Conservation (phyloP, 2,329 filamentous ascomycete genomes). For the Fusarium burgessii region DNA sequence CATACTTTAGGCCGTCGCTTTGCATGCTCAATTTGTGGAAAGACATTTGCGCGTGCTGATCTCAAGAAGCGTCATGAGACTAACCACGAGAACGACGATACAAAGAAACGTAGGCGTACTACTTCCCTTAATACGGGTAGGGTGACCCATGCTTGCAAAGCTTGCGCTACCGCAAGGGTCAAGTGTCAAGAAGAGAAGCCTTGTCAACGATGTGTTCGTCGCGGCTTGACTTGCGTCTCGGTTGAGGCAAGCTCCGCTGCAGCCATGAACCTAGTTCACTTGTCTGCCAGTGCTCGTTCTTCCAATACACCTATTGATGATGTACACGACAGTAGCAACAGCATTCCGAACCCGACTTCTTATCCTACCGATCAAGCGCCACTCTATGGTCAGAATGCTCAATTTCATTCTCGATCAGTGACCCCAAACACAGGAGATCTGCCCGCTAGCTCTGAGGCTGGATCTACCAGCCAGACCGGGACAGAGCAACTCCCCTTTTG, state of each 20-base stretch:
- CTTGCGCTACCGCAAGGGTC: slow-evolving; percentile 64
- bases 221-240: slow-evolving; percentile 59
- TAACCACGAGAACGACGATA: slow-evolving; percentile 63
- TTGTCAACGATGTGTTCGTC: slow-evolving; percentile 62
- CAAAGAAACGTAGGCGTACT: slow-evolving; percentile 61
- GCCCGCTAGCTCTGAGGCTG: slow-evolving; percentile 31
- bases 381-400: slow-evolving; percentile 26
- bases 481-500: slow-evolving; percentile 58
- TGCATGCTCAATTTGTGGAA: slow-evolving; percentile 63
- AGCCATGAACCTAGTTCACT: slow-evolving; percentile 58
- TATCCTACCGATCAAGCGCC: slow-evolving; percentile 28
- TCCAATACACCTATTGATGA: slow-evolving; percentile 37
- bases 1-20: slow-evolving; percentile 65
- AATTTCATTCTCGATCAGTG: slow-evolving; percentile 30
- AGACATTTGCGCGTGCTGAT: slow-evolving; percentile 66
- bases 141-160: slow-evolving; percentile 65
- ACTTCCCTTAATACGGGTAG: slow-evolving; percentile 60
- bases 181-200: slow-evolving; percentile 68
- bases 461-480: slow-evolving; percentile 40
- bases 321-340: slow-evolving; percentile 30
- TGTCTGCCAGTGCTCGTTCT: slow-evolving; percentile 54
- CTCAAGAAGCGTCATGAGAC: slow-evolving; percentile 64
- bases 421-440: slow-evolving; percentile 40
- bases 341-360: slow-evolving; percentile 13
- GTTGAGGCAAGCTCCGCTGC: slow-evolving; percentile 55